Conservation (phyloP, 441 rosid genomes). For the Pelargonium citronellum region DNA sequence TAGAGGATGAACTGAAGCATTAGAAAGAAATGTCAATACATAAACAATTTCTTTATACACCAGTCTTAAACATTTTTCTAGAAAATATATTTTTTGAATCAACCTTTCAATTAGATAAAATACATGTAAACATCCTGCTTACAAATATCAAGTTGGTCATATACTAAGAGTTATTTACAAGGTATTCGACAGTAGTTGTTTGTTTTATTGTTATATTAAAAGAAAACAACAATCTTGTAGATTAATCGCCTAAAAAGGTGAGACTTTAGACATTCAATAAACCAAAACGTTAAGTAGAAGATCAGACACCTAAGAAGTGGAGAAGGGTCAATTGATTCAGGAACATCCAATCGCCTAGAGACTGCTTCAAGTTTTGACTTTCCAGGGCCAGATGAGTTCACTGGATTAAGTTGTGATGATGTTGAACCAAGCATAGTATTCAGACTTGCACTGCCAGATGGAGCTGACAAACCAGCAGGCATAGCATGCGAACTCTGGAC, state of each 20-base stretch:
- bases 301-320: slow-evolving; percentile 52
- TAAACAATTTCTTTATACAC: slow-evolving; percentile 10
- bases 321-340: slow-evolving; percentile 59
- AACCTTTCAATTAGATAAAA: slow-evolving; percentile 4
- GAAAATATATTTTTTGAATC: not conserved
- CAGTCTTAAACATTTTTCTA: not conserved
- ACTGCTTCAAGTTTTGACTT: slow-evolving; percentile 49
- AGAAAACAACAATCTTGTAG: slow-evolving; percentile 5
- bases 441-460: slow-evolving; percentile 48
- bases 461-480: slow-evolving; percentile 48
- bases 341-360: slow-evolving; percentile 55
- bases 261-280: not conserved
- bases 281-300: slow-evolving; percentile 7
- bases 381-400: slow-evolving; percentile 42
- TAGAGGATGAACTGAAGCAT: slow-evolving; percentile 47
- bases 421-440: slow-evolving; percentile 47
- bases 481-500: slow-evolving; percentile 55
- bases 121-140: not conserved
- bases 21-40: slow-evolving; percentile 13
- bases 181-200: not conserved
- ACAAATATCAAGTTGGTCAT: not conserved
- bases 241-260: slow-evolving; percentile 1
- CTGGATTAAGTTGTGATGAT: slow-evolving; percentile 48
- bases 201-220: not conserved
- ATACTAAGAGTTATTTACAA: not conserved